Conservation (phyloP, 139 green algal genomes). For the Tetradesmus obliquus region DNA sequence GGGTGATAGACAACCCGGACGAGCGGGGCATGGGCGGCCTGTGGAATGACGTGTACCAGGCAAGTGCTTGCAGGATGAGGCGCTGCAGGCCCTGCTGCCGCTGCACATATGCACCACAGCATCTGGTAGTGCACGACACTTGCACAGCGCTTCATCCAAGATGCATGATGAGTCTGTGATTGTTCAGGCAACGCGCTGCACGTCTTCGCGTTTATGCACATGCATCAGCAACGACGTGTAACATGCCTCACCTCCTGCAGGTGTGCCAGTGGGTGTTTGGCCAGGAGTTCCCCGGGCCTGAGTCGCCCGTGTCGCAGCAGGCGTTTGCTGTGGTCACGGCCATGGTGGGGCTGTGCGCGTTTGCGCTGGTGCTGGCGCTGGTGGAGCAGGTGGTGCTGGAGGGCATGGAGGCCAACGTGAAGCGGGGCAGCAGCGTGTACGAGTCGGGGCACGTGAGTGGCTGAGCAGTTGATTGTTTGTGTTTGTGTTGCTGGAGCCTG, state of each 20-base stretch:
- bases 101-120: neutral
- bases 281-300: conserved; percentile 43
- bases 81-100: neutral
- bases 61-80: neutral
- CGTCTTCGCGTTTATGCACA: neutral
- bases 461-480: neutral
- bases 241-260: conserved; percentile 20
- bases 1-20: neutral
- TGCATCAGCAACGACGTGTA: neutral
- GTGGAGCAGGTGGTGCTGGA: conserved; percentile 68
- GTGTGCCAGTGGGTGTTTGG: conserved; percentile 46
- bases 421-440: conserved; percentile 59
- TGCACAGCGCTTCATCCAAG: neutral
- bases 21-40: neutral
- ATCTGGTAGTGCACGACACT: neutral
- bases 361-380: conserved; percentile 79
- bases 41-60: conserved; percentile 22
- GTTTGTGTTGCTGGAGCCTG: too few relatives aligned
- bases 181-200: too few relatives aligned
- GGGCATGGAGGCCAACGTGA: conserved; percentile 64
- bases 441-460: conserved; percentile 51
- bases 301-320: conserved; percentile 20
- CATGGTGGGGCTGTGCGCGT: conserved; percentile 59
- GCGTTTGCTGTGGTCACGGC: conserved; percentile 55
- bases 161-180: too few relatives aligned